Base-by-base conservation (phyloP, 2,329 filamentous ascomycete genomes). In the Fusarium sp. region DNA sequence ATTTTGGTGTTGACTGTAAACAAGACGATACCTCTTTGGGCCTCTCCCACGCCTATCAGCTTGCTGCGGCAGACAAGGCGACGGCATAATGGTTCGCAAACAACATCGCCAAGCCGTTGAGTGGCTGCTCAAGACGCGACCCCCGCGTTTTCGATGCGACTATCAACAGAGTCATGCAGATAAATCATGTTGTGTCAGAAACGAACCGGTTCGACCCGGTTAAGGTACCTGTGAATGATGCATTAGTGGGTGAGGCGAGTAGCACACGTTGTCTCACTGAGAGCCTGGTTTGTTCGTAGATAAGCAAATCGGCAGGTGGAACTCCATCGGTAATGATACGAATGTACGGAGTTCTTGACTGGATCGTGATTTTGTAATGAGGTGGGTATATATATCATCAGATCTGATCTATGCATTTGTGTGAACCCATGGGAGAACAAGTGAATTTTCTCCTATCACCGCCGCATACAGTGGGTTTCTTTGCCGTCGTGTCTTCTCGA, bases 1-100 rank as follows among this genome's bases (percentile, higher is more conserved):
- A 51, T n/a, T 53, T 52, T 67, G 62, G 62, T 20, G 51, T 63
- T 25, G 22, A 24, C 6, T 46, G 56, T 70, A 66, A 71, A 71
- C 65, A 67, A 63, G 43, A 20, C 65, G 53, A 65, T 73, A 12
- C 59, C 56, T 30, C 15, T 67, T 69, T 67, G 40, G 57, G 41
- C 8, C 25, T 43, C 18, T 38, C 38, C 24, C 20, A 46, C 52
- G 51, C 62, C 52, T 55, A 62, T 69, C 67, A 70, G 41, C 57
- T 38, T 56, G 40, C 30, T 53, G 45, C 65, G 49, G 41, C 22
- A 44, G 41, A 45, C 29, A 22, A 69, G 67, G 67, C 67, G 61
- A 18, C 67, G 27, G 62, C 62, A 70, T 69, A 25, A 38, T 58
- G 67, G 67, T 70, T 70, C 62, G 67, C 67, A 69, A 69, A 67